These are phyloP conservation scores for Aeschynomene evenia DNA, from an alignment of 306 rosid genomes.

Conservation along the genomic window DNA sequence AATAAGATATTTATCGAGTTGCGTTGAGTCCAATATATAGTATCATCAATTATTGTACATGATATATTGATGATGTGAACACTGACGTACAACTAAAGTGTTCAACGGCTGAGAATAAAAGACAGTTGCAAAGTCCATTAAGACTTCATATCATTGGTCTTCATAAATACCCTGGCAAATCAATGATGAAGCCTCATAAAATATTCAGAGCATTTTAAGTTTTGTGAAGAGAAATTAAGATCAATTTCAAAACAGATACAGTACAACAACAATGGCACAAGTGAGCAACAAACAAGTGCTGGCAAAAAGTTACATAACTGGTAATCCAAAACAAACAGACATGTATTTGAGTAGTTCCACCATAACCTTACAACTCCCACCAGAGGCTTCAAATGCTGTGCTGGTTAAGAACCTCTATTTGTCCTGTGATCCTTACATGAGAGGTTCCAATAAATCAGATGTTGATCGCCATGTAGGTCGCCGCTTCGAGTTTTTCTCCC, in stretches of 20 bases:
- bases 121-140: background rate
- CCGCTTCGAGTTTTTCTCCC: conserved; percentile 31
- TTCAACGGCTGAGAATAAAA: background rate
- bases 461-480: too few species aligned
- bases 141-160: background rate
- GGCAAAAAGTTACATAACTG: conserved; percentile 31
- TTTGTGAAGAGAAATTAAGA: conserved; percentile 19
- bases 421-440: conserved; percentile 71
- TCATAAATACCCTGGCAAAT: conserved; percentile 7
- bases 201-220: background rate
- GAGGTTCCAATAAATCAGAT: conserved; percentile 22
- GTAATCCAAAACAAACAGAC: conserved; percentile 45
- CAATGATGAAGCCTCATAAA: conserved; percentile 7
- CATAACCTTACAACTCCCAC: conserved; percentile 41
- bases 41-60: too few species aligned
- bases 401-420: conserved; percentile 62
- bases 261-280: conserved; percentile 34
- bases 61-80: background rate
- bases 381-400: conserved; percentile 36
- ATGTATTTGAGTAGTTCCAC: conserved; percentile 32
- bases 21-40: too few species aligned
- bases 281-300: conserved; percentile 49
- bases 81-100: background rate
- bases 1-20: too few species aligned
- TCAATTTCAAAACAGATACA: background rate